phyloP scores from a whole-genome alignment of 2,329 filamentous ascomycete genomes.

The Tolypocladium pustulatum region DNA sequence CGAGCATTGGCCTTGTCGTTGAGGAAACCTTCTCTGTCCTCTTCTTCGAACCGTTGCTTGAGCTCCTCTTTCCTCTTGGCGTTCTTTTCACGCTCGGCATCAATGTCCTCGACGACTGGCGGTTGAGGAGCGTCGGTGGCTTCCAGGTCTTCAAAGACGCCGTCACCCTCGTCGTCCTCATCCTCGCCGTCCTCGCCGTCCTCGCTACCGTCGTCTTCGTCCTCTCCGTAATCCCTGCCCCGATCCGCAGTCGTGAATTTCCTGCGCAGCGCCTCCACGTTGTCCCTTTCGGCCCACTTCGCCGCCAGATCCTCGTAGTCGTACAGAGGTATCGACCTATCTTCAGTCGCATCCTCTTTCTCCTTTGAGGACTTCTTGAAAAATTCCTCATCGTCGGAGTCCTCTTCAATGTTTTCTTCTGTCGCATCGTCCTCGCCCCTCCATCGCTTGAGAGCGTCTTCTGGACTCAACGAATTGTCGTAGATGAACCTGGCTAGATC shows the following conservation, averaged over 20 bases:
- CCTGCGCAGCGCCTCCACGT: slow-evolving; percentile 61
- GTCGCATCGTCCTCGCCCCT: slow-evolving; percentile 50
- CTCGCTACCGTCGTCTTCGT: slow-evolving; percentile 39
- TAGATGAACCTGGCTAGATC: slow-evolving; percentile 88
- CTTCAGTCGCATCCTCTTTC: slow-evolving; percentile 65
- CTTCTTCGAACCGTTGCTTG: slow-evolving; percentile 88
- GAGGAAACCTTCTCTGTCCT: slow-evolving; percentile 91
- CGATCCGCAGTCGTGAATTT: slow-evolving; percentile 66
- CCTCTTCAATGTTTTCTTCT: slow-evolving; percentile 49
- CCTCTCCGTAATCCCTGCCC: slow-evolving; percentile 16
- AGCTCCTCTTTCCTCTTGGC: slow-evolving; percentile 90
- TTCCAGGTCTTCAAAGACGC: slow-evolving; percentile 78
- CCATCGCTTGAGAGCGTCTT: slow-evolving; percentile 72
- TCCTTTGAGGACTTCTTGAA: slow-evolving; percentile 55
- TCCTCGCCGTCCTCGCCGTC: slow-evolving; percentile 42
- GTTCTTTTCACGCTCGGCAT: slow-evolving; percentile 82
- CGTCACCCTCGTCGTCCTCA: slow-evolving; percentile 64
- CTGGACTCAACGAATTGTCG: slow-evolving; percentile 64
- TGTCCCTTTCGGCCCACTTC: slow-evolving; percentile 76
- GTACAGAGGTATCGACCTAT: slow-evolving; percentile 66
- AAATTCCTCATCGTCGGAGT: slow-evolving; percentile 49
- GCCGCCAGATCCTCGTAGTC: slow-evolving; percentile 72
- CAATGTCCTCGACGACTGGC: slow-evolving; percentile 45
- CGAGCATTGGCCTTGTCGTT: slow-evolving; percentile 77
- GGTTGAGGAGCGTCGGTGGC: slow-evolving; percentile 24